phyloP scores from a whole-genome alignment of 2,329 filamentous ascomycete genomes.

The Didymella pomorum region DNA sequence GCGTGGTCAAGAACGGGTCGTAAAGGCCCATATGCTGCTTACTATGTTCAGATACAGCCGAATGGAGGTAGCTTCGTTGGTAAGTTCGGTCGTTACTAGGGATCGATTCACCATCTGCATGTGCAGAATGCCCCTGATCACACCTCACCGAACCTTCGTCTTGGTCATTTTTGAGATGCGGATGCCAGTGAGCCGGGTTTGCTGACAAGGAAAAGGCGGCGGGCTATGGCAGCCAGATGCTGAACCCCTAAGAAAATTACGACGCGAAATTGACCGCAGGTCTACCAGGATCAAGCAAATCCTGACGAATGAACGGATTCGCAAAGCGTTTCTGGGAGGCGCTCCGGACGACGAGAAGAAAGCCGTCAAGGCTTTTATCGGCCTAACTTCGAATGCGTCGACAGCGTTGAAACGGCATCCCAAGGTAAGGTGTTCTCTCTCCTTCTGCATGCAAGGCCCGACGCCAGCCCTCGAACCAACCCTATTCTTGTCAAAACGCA shows the following conservation, averaged over 20 bases:
- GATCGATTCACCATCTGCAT: not conserved
- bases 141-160: not conserved
- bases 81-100: slow-evolving; percentile 52
- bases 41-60: slow-evolving; percentile 86
- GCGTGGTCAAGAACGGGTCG: slow-evolving; percentile 87
- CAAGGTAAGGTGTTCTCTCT: slow-evolving; percentile 67
- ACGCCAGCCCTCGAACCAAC: not conserved
- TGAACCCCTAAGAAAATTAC: slow-evolving; percentile 69
- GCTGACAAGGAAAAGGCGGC: slow-evolving; percentile 62
- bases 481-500: not conserved
- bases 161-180: not conserved
- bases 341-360: slow-evolving; percentile 64
- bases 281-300: slow-evolving; percentile 74
- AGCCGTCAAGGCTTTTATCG: slow-evolving; percentile 72
- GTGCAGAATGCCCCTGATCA: not conserved
- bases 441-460: not conserved
- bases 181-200: not conserved
- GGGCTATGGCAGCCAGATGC: slow-evolving; percentile 83
- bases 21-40: slow-evolving; percentile 72
- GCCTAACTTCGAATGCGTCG: slow-evolving; percentile 66
- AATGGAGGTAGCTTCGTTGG: slow-evolving; percentile 71
- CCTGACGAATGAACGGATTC: slow-evolving; percentile 68
- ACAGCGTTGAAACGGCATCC: slow-evolving; percentile 85
- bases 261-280: slow-evolving; percentile 77
- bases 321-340: slow-evolving; percentile 69